Conservation (phyloP, 352 stramenopile species). For the Globisporangium lucens region DNA sequence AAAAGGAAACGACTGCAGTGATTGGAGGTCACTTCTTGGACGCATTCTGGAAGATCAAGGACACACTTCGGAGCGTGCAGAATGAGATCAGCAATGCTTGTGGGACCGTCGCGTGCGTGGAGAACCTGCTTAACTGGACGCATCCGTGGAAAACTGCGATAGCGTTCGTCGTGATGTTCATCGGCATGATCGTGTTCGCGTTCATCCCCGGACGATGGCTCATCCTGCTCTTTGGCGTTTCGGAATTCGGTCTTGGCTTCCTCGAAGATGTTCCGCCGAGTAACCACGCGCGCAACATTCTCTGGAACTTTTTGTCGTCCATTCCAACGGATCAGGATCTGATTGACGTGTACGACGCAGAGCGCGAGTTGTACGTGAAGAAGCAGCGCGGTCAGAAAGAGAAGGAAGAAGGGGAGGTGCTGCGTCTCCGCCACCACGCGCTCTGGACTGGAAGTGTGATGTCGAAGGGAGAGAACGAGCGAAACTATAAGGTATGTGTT, state of each 20-base stretch:
- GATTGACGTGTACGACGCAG: constrained; percentile 66
- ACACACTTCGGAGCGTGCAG: constrained; percentile 73
- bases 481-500: constrained; percentile 55
- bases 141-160: constrained; percentile 83
- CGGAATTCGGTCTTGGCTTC: constrained; percentile 76
- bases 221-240: constrained; percentile 67
- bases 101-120: constrained; percentile 61
- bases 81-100: constrained; percentile 70
- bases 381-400: constrained; percentile 45
- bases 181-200: constrained; percentile 55
- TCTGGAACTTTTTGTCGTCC: constrained; percentile 81
- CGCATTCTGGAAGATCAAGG: constrained; percentile 82
- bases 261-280: constrained; percentile 75
- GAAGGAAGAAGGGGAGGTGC: constrained; percentile 37
- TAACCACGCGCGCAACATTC: constrained; percentile 71
- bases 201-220: constrained; percentile 71
- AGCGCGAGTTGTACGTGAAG: constrained; percentile 61
- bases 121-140: constrained; percentile 88
- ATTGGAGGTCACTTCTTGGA: constrained; percentile 74
- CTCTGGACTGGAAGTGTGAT: constrained; percentile 60
- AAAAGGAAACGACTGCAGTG: constrained; percentile 66
- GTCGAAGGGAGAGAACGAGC: constrained; percentile 64
- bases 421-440: constrained; percentile 63
- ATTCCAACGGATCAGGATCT: constrained; percentile 79
- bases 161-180: constrained; percentile 47